A percentile compares a stretch with the other conserved stretches of the same genome.
phyloP scores from a whole-genome alignment of 2,329 filamentous ascomycete species.

The Zasmidium cellare region DNA sequence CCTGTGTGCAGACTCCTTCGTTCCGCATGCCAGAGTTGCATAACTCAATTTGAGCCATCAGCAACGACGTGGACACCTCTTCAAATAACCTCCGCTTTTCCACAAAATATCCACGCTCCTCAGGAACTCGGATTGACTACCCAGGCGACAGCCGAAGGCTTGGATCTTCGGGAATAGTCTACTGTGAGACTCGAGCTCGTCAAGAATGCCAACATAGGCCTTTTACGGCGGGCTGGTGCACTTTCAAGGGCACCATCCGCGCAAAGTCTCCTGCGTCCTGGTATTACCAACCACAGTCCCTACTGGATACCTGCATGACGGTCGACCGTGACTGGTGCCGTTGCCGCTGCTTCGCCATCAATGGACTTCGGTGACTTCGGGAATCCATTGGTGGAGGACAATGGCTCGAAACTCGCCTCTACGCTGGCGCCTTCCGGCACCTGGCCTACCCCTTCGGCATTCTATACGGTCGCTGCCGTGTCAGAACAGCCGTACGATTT shows the following conservation, averaged over 20 bases:
- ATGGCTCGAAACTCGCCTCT: not conserved
- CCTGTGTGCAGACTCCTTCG: not conserved
- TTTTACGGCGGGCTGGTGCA: conserved; percentile 11
- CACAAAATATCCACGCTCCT: not conserved
- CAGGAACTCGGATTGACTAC: conserved; percentile 6
- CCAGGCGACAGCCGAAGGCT: conserved; percentile 15
- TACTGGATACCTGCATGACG: not conserved
- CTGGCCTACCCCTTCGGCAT: not conserved
- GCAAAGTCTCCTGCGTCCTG: not conserved
- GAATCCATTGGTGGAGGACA: not conserved
- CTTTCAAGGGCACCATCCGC: conserved; percentile 8
- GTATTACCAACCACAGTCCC: not conserved
- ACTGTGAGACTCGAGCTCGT: not conserved
- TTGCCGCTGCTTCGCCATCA: not conserved
- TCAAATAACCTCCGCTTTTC: conserved; percentile 10
- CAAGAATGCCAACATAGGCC: conserved; percentile 1
- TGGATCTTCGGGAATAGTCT: conserved; percentile 2
- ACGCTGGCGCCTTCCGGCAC: not conserved
- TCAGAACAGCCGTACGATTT: not conserved
- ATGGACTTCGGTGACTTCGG: not conserved
- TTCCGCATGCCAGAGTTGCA: conserved; percentile 15
- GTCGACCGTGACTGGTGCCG: not conserved
- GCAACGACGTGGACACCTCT: conserved; percentile 1
- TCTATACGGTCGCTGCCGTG: not conserved
- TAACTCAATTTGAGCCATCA: conserved; percentile 11